Evolutionary conservation across 2,329 filamentous ascomycete genomes (phyloP).

Genomic region (Waltergamsia citrina): DNA sequence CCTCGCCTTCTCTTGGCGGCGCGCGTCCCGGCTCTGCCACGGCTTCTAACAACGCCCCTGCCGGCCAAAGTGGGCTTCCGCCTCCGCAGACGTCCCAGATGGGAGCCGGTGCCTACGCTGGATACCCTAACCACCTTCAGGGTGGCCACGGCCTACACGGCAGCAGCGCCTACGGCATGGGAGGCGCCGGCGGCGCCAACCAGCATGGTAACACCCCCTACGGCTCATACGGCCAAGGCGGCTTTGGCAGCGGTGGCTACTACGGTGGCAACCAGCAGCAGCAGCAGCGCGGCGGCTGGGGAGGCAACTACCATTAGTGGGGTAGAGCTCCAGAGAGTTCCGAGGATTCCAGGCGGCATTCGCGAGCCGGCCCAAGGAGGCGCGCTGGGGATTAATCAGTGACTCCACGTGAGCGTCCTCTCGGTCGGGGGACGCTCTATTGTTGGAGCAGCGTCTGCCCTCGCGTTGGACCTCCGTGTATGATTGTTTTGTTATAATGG

Average conservation of each 20-base stretch:
- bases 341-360: not conserved
- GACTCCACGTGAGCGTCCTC: not conserved
- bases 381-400: not conserved
- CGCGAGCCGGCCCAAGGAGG: not conserved
- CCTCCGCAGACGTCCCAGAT: constrained; percentile 48
- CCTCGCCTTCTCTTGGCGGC: constrained; percentile 45
- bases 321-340: not conserved
- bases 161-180: constrained; percentile 44
- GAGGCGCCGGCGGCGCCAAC: constrained; percentile 36
- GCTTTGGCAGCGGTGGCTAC: constrained; percentile 40
- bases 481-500: constrained; percentile 2
- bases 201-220: constrained; percentile 46
- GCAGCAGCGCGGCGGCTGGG: constrained; percentile 44
- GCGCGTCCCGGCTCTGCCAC: constrained; percentile 50
- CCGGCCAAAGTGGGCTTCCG: constrained; percentile 41
- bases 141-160: constrained; percentile 43
- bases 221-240: constrained; percentile 39
- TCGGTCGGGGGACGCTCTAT: not conserved
- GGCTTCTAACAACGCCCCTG: constrained; percentile 42
- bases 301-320: constrained; percentile 46
- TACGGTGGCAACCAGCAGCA: constrained; percentile 21
- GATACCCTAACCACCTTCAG: constrained; percentile 46
- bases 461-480: constrained; percentile 2
- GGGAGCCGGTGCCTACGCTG: constrained; percentile 36
- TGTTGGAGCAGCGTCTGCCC: not conserved